Percentiles rank a stretch among this genome's conserved stretches.
These are phyloP conservation scores for Parascedosporium putredinis DNA, from an alignment of 2,329 filamentous ascomycete genomes.

Conservation along the genomic window DNA sequence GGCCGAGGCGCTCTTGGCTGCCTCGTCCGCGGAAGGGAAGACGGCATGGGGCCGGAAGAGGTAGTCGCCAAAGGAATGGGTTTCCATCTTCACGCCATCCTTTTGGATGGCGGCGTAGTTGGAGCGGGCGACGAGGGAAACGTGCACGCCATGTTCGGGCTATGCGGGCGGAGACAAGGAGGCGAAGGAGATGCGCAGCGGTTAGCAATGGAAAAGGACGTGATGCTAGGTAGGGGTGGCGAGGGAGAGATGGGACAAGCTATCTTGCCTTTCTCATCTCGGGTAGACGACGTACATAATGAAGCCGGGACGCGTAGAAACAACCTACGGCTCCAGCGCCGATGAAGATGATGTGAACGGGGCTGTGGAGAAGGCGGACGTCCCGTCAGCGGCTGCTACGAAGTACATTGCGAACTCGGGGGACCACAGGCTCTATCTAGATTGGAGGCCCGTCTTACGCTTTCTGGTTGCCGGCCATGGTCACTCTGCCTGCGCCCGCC, in stretches of 20 bases:
- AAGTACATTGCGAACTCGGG: background rate
- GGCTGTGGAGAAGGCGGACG: constrained; percentile 17
- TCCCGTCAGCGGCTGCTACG: background rate
- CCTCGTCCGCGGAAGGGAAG: constrained; percentile 52
- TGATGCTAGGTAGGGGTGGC: too few relatives aligned
- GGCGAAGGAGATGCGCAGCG: constrained; percentile 5
- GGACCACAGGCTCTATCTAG: too few relatives aligned
- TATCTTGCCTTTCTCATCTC: background rate
- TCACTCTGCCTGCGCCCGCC: too few relatives aligned
- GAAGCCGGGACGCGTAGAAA: constrained; percentile 61
- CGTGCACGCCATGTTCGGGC: constrained; percentile 41
- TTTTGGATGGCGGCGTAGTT: constrained; percentile 56
- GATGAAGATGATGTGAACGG: constrained; percentile 53
- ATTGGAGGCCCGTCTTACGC: background rate
- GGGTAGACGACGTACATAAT: constrained; percentile 45
- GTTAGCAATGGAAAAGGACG: too few relatives aligned
- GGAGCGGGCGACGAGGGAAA: constrained; percentile 63
- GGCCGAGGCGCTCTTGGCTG: constrained; percentile 22
- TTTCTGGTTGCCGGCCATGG: background rate
- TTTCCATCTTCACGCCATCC: constrained; percentile 53
- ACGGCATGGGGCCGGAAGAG: constrained; percentile 50
- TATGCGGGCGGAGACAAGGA: constrained; percentile 16
- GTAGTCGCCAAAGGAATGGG: constrained; percentile 58
- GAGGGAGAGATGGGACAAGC: background rate
- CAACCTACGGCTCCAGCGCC: constrained; percentile 63